These are phyloP conservation scores for Bothriochloa decipiens DNA, from an alignment of 176 grass and related monocot species.

Conservation along the genomic window DNA sequence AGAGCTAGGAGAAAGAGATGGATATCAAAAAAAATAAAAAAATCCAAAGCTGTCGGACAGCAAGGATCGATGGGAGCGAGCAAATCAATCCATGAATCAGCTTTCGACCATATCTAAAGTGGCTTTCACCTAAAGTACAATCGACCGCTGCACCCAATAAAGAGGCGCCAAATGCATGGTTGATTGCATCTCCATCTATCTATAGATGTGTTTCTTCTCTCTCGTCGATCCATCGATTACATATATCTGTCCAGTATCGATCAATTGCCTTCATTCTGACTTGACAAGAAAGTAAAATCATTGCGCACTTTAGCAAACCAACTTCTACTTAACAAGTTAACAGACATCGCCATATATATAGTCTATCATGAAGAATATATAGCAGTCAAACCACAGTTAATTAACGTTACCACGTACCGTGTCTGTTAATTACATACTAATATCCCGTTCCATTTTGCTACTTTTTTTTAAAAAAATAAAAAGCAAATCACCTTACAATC, in stretches of 20 bases:
- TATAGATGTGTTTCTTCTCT: not conserved
- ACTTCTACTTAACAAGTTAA: not conserved
- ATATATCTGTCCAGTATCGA: not conserved
- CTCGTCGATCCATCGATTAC: conserved; percentile 18
- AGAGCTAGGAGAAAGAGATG: not conserved
- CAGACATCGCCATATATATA: not conserved
- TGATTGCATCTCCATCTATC: not conserved
- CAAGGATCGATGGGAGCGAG: not conserved
- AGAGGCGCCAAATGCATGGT: conserved; percentile 24
- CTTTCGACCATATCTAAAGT: conserved; percentile 31
- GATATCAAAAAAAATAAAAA: not conserved
- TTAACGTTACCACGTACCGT: not conserved
- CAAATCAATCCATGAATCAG: conserved; percentile 34
- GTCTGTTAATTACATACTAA: too few species aligned
- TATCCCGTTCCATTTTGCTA: too few species aligned
- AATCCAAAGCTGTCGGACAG: conserved; percentile 1
- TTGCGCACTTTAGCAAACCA: not conserved
- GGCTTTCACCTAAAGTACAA: conserved; percentile 40
- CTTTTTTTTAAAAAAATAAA: too few species aligned
- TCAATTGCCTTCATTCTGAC: conserved; percentile 30
- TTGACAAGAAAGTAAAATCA: conserved; percentile 51
- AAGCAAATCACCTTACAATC: too few species aligned
- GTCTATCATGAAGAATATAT: too few species aligned
- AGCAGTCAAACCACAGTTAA: conserved; percentile 12
- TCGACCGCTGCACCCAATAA: conserved; percentile 27